Conservation (phyloP, 345 rosid genomes). For the Dovyalis caffra region DNA sequence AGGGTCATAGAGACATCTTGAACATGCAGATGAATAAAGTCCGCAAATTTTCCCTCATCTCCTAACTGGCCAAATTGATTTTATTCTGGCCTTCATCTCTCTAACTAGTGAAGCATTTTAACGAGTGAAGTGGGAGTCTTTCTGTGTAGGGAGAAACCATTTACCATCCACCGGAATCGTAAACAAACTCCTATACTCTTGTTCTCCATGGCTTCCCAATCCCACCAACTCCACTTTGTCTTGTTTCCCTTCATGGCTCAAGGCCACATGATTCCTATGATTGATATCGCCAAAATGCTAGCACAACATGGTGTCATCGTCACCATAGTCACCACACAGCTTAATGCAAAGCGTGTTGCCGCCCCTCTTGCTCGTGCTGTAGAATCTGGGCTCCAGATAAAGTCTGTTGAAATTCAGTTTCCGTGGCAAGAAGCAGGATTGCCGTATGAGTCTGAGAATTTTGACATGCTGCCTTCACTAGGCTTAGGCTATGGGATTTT, state of each 20-base stretch:
- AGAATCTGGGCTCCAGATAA: constrained; percentile 22
- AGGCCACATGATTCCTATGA: constrained; percentile 29
- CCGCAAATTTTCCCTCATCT: no score
- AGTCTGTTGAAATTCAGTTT: background rate
- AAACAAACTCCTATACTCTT: background rate
- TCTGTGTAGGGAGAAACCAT: no score
- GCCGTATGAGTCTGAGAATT: constrained; percentile 15
- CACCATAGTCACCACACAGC: constrained; percentile 32
- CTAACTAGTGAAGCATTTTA: no score
- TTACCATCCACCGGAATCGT: no score
- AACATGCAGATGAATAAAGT: no score
- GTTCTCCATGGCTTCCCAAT: constrained; percentile 2
- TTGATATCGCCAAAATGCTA: constrained; percentile 22
- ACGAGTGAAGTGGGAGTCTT: no score
- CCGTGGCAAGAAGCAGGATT: constrained; percentile 17
- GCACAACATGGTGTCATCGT: constrained; percentile 9
- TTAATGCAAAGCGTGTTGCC: constrained; percentile 24
- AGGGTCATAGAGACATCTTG: no score
- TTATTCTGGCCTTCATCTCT: no score
- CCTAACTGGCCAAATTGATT: no score
- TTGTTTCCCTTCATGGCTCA: constrained; percentile 20
- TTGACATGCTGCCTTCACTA: constrained; percentile 15
- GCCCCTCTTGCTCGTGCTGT: constrained; percentile 16
- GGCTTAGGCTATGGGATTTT: constrained; percentile 13
- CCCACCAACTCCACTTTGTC: constrained; percentile 1